Percentiles rank a stretch among this genome's conserved stretches.
phyloP scores from a whole-genome alignment of 345 rosid genomes.

The Ricinus communis region DNA sequence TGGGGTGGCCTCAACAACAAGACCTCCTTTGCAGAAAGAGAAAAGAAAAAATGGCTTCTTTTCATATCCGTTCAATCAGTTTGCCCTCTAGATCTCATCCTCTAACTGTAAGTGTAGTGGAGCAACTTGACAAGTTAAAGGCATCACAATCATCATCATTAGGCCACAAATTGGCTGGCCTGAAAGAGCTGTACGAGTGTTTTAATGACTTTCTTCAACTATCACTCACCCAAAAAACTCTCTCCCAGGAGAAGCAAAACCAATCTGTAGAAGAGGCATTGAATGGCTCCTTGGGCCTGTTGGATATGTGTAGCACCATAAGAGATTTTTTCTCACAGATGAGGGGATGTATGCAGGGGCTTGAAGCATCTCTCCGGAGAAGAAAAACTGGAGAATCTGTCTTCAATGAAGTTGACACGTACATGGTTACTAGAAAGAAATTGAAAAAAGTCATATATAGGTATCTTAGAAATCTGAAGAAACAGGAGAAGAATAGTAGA shows the following conservation, averaged over 20 bases:
- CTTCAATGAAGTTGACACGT: neutral
- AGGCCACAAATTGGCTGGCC: neutral
- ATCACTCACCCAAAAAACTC: neutral
- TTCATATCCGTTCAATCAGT: slow-evolving; percentile 30
- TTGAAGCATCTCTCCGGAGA: neutral
- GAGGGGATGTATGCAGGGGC: neutral
- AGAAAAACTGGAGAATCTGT: neutral
- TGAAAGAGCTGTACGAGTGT: neutral
- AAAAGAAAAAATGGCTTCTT: slow-evolving; percentile 9
- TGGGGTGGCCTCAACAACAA: neutral
- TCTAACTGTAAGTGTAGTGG: slow-evolving; percentile 6
- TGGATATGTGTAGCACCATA: slow-evolving; percentile 1
- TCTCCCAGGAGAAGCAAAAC: too few species aligned
- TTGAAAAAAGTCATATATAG: neutral
- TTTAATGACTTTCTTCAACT: neutral
- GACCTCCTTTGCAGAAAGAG: neutral
- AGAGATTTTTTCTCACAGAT: slow-evolving; percentile 6
- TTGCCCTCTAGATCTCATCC: slow-evolving; percentile 36
- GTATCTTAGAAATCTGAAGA: neutral
- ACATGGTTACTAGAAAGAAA: neutral
- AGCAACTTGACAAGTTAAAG: slow-evolving; percentile 21
- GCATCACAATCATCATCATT: slow-evolving; percentile 22
- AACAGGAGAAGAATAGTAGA: neutral
- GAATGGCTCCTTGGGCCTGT: neutral
- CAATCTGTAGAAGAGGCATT: neutral